Conservation (phyloP, 208 protist genomes). For the Crithidia fasciculata region DNA sequence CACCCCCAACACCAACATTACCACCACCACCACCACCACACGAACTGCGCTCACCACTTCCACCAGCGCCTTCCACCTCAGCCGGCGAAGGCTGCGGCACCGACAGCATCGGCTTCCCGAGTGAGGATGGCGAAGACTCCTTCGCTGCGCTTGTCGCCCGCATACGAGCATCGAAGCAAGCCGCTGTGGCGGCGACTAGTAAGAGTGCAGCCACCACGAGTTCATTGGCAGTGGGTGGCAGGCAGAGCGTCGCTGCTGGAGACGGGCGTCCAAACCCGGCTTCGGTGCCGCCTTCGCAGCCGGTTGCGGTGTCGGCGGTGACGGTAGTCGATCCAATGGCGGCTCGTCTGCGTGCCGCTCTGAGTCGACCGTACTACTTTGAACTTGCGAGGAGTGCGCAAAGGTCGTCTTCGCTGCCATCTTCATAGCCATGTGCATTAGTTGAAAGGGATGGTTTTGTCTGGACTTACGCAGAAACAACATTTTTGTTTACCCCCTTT, state of each 20-base stretch:
- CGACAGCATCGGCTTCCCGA: slow-evolving; percentile 37
- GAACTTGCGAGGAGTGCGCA: slow-evolving; percentile 3
- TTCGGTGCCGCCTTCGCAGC: background rate
- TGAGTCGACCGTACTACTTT: slow-evolving; percentile 27
- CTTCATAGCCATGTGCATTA: too few relatives aligned
- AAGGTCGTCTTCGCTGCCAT: too few relatives aligned
- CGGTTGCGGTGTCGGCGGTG: background rate
- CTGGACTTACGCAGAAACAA: too few relatives aligned
- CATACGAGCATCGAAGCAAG: slow-evolving; percentile 24
- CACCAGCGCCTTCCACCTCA: background rate
- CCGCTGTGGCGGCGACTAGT: background rate
- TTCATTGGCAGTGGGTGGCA: too few relatives aligned
- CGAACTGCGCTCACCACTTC: background rate
- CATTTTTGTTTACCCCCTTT: too few relatives aligned
- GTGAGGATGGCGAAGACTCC: slow-evolving; percentile 24
- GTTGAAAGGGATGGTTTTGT: too few relatives aligned
- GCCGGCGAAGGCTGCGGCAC: slow-evolving; percentile 28
- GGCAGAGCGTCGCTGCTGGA: too few relatives aligned
- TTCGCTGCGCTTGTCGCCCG: slow-evolving; percentile 29
- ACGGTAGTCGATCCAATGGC: background rate
- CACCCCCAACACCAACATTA: slow-evolving; percentile 1
- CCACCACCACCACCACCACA: background rate
- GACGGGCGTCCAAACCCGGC: background rate
- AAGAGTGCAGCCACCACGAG: too few relatives aligned
- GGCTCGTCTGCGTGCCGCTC: slow-evolving; percentile 18